Percentiles rank a stretch among this genome's conserved stretches.
Evolutionary conservation across 1,284 basidiomycete species (phyloP).

Genomic region (Pseudozyma sp.): DNA sequence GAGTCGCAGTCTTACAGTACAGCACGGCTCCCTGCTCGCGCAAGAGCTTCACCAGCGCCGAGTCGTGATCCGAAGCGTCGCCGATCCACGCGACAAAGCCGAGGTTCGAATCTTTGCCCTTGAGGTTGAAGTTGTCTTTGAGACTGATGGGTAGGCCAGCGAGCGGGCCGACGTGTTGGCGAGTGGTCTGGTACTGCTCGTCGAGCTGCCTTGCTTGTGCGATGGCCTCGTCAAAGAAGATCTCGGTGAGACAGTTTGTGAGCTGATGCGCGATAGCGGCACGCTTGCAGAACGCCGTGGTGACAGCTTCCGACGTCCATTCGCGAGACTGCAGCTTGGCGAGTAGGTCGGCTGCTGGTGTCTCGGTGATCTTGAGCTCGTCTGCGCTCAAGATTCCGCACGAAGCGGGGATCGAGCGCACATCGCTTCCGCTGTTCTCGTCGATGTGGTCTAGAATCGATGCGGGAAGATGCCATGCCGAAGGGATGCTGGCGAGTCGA

Average conservation of each 20-base stretch:
- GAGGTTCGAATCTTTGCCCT: slow-evolving; percentile 40
- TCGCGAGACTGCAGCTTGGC: slow-evolving; percentile 15
- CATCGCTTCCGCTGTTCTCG: slow-evolving; percentile 22
- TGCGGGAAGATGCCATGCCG: slow-evolving; percentile 31
- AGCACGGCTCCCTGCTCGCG: slow-evolving; percentile 43
- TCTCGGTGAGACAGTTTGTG: slow-evolving; percentile 50
- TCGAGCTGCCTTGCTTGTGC: slow-evolving; percentile 27
- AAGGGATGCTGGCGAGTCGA: slow-evolving; percentile 27
- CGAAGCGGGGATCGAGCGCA: slow-evolving; percentile 33
- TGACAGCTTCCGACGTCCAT: slow-evolving; percentile 40
- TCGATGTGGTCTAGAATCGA: slow-evolving; percentile 10
- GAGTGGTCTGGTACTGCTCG: slow-evolving; percentile 8
- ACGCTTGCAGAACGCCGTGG: slow-evolving; percentile 50
- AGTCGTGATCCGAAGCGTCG: slow-evolving; percentile 33
- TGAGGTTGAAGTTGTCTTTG: slow-evolving; percentile 51
- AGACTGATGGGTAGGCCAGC: slow-evolving; percentile 42
- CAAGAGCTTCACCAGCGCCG: slow-evolving; percentile 41
- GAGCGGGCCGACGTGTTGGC: slow-evolving; percentile 27
- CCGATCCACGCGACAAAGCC: slow-evolving; percentile 50
- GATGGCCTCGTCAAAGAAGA: slow-evolving; percentile 46
- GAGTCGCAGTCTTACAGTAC: slow-evolving; percentile 51
- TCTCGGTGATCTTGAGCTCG: slow-evolving; percentile 41
- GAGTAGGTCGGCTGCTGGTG: slow-evolving; percentile 23
- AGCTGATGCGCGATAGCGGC: slow-evolving; percentile 55
- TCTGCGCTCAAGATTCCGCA: slow-evolving; percentile 29